Conservation (phyloP, 73 alveolate species). For the Paramecium tetraurelia region DNA sequence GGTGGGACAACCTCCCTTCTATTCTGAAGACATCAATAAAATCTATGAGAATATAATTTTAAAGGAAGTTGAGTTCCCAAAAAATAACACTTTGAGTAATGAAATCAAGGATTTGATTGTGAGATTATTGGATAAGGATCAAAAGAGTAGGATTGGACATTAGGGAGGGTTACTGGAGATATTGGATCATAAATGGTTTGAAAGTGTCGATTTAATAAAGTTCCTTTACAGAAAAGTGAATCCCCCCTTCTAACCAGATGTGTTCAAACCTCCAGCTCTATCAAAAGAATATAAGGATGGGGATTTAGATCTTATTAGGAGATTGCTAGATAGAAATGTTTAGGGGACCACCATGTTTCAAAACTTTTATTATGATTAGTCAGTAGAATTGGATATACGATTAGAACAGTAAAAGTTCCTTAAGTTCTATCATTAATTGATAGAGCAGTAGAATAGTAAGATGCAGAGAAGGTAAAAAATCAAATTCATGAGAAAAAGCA, state of each 20-base stretch:
- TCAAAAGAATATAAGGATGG: not conserved
- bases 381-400: not conserved
- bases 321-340: not conserved
- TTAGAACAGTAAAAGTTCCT: not conserved
- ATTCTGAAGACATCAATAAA: slow-evolving; percentile 31
- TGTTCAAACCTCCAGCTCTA: not conserved
- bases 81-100: slow-evolving; percentile 11
- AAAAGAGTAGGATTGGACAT: slow-evolving; percentile 77
- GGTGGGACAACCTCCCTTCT: slow-evolving; percentile 69
- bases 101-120: slow-evolving; percentile 70
- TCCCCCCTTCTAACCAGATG: not conserved
- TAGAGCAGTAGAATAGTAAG: not conserved
- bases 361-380: not conserved
- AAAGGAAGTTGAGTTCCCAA: slow-evolving; percentile 54
- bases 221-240: not conserved
- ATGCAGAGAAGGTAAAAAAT: not conserved
- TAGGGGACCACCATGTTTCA: not conserved
- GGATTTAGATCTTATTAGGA: not conserved
- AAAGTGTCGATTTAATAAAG: slow-evolving; percentile 61
- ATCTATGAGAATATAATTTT: slow-evolving; percentile 53
- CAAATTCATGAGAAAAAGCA: not conserved
- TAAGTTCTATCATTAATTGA: not conserved
- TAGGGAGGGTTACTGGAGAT: slow-evolving; percentile 70
- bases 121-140: slow-evolving; percentile 76
- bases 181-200: slow-evolving; percentile 80